Evolutionary conservation across 495 filamentous ascomycete species (phyloP).

Genomic region (Neurospora sp.): DNA sequence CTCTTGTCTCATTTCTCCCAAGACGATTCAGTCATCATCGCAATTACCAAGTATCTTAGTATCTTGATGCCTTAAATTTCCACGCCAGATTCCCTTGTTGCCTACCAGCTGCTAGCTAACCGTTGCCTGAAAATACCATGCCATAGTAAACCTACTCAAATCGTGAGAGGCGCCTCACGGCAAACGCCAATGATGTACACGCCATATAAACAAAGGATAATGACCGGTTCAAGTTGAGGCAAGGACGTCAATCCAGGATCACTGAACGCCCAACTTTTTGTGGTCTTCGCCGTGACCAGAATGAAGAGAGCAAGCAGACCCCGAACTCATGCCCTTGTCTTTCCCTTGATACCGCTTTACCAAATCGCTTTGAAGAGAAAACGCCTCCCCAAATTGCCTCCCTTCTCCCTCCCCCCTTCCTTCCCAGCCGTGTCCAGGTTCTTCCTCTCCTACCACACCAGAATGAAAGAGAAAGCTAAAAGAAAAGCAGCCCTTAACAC

Average conservation of each 20-base stretch:
- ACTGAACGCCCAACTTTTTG: neutral
- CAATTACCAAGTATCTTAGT: neutral
- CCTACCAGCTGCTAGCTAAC: neutral
- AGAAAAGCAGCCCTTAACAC: conserved; percentile 4
- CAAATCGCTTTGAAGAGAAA: neutral
- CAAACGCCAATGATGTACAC: neutral
- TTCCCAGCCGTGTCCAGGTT: neutral
- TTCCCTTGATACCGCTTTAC: neutral
- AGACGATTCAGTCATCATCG: neutral
- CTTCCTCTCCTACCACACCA: neutral
- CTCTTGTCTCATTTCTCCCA: neutral
- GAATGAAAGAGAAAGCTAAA: conserved; percentile 3
- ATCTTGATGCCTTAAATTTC: neutral
- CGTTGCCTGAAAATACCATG: neutral
- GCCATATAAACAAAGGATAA: neutral
- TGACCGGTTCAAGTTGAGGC: neutral
- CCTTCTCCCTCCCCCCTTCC: neutral
- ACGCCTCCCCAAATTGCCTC: neutral
- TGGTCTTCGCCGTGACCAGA: neutral
- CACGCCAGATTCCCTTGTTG: neutral
- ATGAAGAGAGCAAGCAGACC: neutral
- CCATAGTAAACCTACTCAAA: neutral
- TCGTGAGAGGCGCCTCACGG: neutral
- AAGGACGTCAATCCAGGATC: neutral
- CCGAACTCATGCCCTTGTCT: neutral